A percentile compares a stretch with the other conserved stretches of the same genome.
Evolutionary conservation across 164 flowering plant genomes (phyloP).

Genomic region (Chimonanthus praecox): DNA sequence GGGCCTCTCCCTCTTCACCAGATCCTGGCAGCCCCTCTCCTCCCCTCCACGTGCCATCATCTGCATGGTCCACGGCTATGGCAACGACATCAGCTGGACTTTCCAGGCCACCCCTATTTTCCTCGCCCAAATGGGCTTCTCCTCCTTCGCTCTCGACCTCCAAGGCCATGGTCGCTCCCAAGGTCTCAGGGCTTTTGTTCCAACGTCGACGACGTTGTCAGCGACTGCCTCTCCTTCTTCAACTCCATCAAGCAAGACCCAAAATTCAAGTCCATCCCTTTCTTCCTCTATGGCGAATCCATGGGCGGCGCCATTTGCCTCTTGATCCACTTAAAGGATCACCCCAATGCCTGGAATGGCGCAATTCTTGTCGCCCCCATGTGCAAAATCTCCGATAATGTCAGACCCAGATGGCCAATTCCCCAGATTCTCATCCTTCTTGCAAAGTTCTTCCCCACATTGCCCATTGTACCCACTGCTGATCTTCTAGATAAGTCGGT

Average conservation of each 20-base stretch:
- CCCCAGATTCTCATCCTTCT: conserved; percentile 46
- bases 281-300: conserved; percentile 72
- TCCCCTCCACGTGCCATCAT: conserved; percentile 58
- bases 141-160: conserved; percentile 76
- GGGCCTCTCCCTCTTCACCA: conserved; percentile 72
- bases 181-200: conserved; percentile 73
- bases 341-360: conserved; percentile 33
- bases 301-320: conserved; percentile 93
- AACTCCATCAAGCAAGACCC: conserved; percentile 28
- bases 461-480: conserved; percentile 66
- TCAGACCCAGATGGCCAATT: conserved; percentile 81
- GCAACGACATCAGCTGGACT: conserved; percentile 89
- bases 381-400: conserved; percentile 77
- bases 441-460: conserved; percentile 57
- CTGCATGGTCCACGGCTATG: conserved; percentile 91
- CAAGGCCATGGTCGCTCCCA: conserved; percentile 80
- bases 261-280: conserved; percentile 32
- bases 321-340: conserved; percentile 41
- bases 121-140: conserved; percentile 74
- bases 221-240: conserved; percentile 64
- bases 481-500: conserved; percentile 67
- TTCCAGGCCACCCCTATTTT: conserved; percentile 72
- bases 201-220: conserved; percentile 46
- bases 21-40: conserved; percentile 68
- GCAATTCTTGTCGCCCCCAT: conserved; percentile 78